Conservation (phyloP, 2,329 filamentous ascomycete genomes). For the Fusarium sulawesiense region DNA sequence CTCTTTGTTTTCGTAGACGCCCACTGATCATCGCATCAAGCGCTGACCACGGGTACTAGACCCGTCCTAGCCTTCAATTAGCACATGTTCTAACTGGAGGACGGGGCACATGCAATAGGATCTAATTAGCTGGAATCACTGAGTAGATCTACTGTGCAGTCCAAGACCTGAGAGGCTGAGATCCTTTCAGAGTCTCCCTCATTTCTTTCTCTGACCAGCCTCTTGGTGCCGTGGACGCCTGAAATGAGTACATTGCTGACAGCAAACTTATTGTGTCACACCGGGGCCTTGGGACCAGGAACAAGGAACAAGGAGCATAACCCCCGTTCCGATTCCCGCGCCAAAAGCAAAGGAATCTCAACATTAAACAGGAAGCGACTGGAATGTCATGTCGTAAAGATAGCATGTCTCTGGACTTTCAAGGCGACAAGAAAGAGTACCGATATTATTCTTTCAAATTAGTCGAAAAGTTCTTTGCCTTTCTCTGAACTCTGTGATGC, state of each 20-base stretch:
- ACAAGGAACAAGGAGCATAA: slow-evolving; percentile 18
- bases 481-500: slow-evolving; percentile 2
- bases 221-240: slow-evolving; percentile 7
- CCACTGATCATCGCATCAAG: slow-evolving; percentile 36
- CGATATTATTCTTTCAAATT: slow-evolving; percentile 15
- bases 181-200: slow-evolving; percentile 27
- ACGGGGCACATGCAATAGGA: slow-evolving; percentile 8
- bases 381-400: slow-evolving; percentile 3
- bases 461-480: not conserved
- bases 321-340: slow-evolving; percentile 33
- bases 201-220: slow-evolving; percentile 6
- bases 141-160: not conserved
- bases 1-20: slow-evolving; percentile 12
- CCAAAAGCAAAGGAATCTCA: slow-evolving; percentile 32
- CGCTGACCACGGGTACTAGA: slow-evolving; percentile 31
- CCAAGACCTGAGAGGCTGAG: slow-evolving; percentile 18
- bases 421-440: slow-evolving; percentile 23
- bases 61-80: slow-evolving; percentile 27
- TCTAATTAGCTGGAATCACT: slow-evolving; percentile 1
- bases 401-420: slow-evolving; percentile 24
- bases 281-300: slow-evolving; percentile 10
- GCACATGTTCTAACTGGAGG: slow-evolving; percentile 14
- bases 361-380: slow-evolving; percentile 19
- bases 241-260: slow-evolving; percentile 4
- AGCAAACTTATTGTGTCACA: slow-evolving; percentile 31